A percentile compares a stretch with the other conserved stretches of the same genome.
Evolutionary conservation across 2,329 filamentous ascomycete genomes (phyloP).

Genomic region (Cordyceps tenuipes): DNA sequence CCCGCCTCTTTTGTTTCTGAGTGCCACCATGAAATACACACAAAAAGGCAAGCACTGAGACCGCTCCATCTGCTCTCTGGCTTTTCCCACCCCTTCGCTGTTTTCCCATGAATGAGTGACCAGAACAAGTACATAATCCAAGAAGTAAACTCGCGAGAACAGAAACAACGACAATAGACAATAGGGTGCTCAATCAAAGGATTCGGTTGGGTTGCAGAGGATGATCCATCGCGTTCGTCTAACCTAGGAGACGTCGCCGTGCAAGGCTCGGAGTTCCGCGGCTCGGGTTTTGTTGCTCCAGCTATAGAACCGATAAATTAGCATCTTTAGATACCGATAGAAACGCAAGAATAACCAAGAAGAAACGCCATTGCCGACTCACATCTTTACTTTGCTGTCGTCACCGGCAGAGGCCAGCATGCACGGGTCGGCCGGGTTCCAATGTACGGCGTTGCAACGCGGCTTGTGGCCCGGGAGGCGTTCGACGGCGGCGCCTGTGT

Average conservation of each 20-base stretch:
- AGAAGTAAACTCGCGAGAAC: too few species aligned
- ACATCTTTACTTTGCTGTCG: slow-evolving; percentile 80
- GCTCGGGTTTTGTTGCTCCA: slow-evolving; percentile 20
- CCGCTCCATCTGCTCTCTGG: too few species aligned
- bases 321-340: not conserved
- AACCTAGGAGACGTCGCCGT: not conserved
- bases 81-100: too few species aligned
- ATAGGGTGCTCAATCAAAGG: too few species aligned
- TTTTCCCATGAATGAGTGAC: too few species aligned
- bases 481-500: slow-evolving; percentile 67
- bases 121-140: too few species aligned
- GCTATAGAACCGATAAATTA: slow-evolving; percentile 2
- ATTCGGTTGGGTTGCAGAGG: too few species aligned
- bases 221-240: too few species aligned
- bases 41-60: too few species aligned
- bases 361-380: slow-evolving; percentile 27
- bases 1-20: too few species aligned
- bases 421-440: slow-evolving; percentile 75
- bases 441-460: slow-evolving; percentile 79
- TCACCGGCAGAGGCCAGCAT: slow-evolving; percentile 91
- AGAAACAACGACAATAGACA: too few species aligned
- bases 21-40: too few species aligned
- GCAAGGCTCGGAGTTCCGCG: slow-evolving; percentile 16
- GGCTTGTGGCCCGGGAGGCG: slow-evolving; percentile 65
- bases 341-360: not conserved